phyloP scores from a whole-genome alignment of 2,329 filamentous ascomycete species.

The Colletotrichum echinochloae region DNA sequence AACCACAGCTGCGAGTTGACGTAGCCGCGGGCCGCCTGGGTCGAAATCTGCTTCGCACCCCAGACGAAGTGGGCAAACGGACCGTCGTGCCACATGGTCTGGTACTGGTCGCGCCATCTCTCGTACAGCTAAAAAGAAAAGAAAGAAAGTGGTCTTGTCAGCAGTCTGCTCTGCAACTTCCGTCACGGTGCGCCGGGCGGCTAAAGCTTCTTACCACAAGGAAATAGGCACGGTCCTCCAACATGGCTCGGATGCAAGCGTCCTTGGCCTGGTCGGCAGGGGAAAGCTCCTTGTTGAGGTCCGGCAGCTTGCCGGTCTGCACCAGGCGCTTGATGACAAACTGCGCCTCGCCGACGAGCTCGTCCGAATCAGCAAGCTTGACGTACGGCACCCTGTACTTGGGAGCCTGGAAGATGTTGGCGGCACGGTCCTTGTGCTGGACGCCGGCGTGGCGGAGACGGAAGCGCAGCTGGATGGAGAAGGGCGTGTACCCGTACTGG shows the following conservation, averaged over 20 bases:
- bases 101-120: constrained; percentile 42
- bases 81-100: constrained; percentile 41
- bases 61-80: constrained; percentile 41
- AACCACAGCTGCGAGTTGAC: constrained; percentile 42
- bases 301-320: constrained; percentile 39
- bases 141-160: background rate
- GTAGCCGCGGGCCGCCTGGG: constrained; percentile 31
- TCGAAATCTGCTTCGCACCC: constrained; percentile 40
- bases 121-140: constrained; percentile 40
- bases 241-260: constrained; percentile 40
- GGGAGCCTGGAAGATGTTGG: constrained; percentile 40
- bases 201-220: constrained; percentile 38
- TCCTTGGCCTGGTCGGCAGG: constrained; percentile 38
- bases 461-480: constrained; percentile 43
- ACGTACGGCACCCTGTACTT: constrained; percentile 43
- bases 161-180: background rate
- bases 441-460: constrained; percentile 42
- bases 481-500: constrained; percentile 41
- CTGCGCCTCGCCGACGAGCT: constrained; percentile 43
- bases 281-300: constrained; percentile 35
- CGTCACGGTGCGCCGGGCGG: background rate
- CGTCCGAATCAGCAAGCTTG: constrained; percentile 40
- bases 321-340: constrained; percentile 42
- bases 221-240: constrained; percentile 43
- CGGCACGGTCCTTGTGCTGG: constrained; percentile 40